Evolutionary conservation across 768 basidiomycete genomes (phyloP), one percentile per base, ranked within the genome.

Genomic region (Roridomyces roridus): DNA sequence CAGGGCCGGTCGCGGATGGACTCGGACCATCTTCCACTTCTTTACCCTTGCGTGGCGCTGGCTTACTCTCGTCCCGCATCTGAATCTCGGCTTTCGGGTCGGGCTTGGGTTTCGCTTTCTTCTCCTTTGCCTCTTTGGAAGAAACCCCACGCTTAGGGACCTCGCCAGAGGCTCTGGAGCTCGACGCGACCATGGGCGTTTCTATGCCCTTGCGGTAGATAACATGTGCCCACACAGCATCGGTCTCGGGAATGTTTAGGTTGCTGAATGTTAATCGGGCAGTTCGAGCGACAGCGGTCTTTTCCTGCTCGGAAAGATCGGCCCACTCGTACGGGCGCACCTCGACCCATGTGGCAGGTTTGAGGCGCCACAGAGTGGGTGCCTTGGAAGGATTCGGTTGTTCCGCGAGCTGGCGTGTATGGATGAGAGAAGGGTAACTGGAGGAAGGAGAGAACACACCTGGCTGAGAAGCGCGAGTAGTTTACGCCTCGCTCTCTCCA

Each of bases 321-420:
- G 78, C 73, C 79, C 82, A 88, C 58, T 85, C 86, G 54, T 78
- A 85, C 0, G 90, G 90, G 6, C 87, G 84, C 23, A 91, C 85
- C 64, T 91, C 85, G 29, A 76, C 76, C 89, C 89, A 92, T 3
- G 82, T 73, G 18, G 70, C 65, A 21, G 77, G 71, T 59, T 84
- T 88, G 56, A 91, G 81, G 28, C 72, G 65, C 79, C 86, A 91
- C 1, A 61, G 64, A 53, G 75, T 74, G 7, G 63, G 46, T 2
- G 76, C 68, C 61, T 68, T 77, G 26, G 69, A 56, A 0, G 71
- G 63, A 20, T 68, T 55, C 12, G 66, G 62, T 31, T 72, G 75
- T 54, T 87, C 86, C 5, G 80, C 87, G 17, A 88, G 68, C 87
- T 88, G 55, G 14, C 44, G 26, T 39, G 47, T 11, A 15, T 34